phyloP scores from a whole-genome alignment of 2,329 filamentous ascomycete genomes.

The Leptographium wingfieldii region DNA sequence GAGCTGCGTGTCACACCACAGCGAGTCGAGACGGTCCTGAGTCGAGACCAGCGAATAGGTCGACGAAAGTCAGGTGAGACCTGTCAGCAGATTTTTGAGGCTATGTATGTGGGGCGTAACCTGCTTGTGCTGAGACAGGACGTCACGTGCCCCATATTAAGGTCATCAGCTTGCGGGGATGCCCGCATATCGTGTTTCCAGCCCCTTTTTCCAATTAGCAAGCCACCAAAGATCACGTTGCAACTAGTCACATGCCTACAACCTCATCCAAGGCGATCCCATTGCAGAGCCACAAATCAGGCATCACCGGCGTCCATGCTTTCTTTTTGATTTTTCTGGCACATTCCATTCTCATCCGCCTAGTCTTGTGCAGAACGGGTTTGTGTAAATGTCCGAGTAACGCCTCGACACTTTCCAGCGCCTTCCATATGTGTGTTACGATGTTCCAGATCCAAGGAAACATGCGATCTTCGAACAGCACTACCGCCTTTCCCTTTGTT shows the following conservation, averaged over 20 bases:
- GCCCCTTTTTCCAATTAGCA: neutral
- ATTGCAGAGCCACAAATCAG: neutral
- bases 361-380: neutral
- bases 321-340: neutral
- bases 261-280: neutral
- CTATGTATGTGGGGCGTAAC: neutral
- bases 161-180: neutral
- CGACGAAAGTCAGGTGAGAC: neutral
- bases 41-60: neutral
- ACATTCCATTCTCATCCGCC: neutral
- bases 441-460: neutral
- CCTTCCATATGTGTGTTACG: neutral
- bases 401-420: neutral
- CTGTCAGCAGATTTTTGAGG: neutral
- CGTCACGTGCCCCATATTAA: neutral
- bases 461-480: neutral
- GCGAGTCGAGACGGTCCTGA: neutral
- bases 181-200: neutral
- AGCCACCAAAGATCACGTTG: neutral
- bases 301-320: neutral
- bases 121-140: neutral
- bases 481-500: neutral
- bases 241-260: neutral
- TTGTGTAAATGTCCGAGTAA: neutral
- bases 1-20: no score